phyloP scores from a whole-genome alignment of 2,329 filamentous ascomycete genomes.

The Cordyceps javanica region DNA sequence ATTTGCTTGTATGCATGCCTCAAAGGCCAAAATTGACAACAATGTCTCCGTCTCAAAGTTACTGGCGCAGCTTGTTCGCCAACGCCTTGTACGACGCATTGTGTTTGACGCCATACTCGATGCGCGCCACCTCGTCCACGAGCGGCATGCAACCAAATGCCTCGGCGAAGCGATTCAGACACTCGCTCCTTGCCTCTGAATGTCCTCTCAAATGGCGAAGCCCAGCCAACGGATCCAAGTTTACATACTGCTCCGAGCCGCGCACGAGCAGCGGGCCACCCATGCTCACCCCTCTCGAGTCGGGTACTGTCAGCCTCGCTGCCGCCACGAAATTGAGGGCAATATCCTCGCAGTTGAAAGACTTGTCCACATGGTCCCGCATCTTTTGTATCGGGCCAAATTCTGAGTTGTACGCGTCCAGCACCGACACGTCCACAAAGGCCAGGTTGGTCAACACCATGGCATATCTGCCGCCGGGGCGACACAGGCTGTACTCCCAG shows the following conservation, averaged over 20 bases:
- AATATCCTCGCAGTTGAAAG: constrained; percentile 36
- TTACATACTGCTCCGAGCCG: constrained; percentile 27
- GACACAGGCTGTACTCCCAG: constrained; percentile 29
- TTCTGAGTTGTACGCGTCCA: constrained; percentile 33
- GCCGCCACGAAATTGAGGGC: constrained; percentile 32
- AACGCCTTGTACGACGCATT: neutral
- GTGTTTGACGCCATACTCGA: neutral
- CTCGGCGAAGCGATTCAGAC: constrained; percentile 29
- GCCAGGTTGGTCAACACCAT: constrained; percentile 33
- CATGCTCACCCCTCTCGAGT: constrained; percentile 19
- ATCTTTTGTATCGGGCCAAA: constrained; percentile 25
- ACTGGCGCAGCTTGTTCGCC: neutral
- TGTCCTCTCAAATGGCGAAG: constrained; percentile 29
- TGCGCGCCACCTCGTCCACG: constrained; percentile 3
- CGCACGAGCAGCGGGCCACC: constrained; percentile 29
- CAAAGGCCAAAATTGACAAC: too few species aligned
- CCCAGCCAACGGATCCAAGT: constrained; percentile 25
- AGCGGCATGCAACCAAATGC: constrained; percentile 31
- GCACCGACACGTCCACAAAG: constrained; percentile 31
- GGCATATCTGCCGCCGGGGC: constrained; percentile 25
- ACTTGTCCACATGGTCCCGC: constrained; percentile 30
- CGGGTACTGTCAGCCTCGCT: constrained; percentile 16
- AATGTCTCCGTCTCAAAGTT: neutral
- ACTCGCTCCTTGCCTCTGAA: constrained; percentile 27
- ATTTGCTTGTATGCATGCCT: neutral